These are phyloP conservation scores for Termitomyces sp. DNA, from an alignment of 768 basidiomycete species.

Conservation along the genomic window DNA sequence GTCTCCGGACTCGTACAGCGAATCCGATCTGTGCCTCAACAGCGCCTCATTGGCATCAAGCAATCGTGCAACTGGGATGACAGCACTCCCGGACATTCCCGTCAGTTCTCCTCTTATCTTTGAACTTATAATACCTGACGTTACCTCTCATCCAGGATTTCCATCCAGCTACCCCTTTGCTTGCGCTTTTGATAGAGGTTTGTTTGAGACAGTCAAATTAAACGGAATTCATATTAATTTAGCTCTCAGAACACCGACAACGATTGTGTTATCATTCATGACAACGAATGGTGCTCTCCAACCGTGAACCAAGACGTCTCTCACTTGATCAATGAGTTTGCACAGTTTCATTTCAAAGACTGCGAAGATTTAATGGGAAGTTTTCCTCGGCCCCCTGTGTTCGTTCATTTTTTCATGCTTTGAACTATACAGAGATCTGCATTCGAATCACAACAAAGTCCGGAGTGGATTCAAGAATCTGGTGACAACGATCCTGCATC, in stretches of 20 bases:
- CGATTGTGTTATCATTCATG: not conserved
- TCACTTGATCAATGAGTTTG: not conserved
- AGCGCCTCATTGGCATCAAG: not conserved
- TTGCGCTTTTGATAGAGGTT: slow-evolving; percentile 13
- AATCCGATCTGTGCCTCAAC: not conserved
- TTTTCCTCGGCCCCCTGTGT: no score
- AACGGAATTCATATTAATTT: not conserved
- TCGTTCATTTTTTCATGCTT: no score
- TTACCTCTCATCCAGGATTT: slow-evolving; percentile 6
- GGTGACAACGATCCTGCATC: no score
- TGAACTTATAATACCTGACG: not conserved
- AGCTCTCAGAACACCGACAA: not conserved
- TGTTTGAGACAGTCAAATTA: not conserved
- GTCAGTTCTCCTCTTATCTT: not conserved
- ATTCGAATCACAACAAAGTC: no score
- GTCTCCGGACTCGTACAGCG: not conserved
- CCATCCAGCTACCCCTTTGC: slow-evolving; percentile 8
- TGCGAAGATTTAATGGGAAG: no score
- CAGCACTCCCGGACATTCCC: not conserved
- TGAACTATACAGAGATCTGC: no score
- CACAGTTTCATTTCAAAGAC: not conserved
- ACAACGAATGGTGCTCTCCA: slow-evolving; percentile 4
- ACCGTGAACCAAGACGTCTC: not conserved
- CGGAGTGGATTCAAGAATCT: no score
- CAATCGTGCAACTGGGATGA: not conserved